Evolutionary conservation across 352 stramenopile species (phyloP).

Genomic region (Phytopythium sindhum): DNA sequence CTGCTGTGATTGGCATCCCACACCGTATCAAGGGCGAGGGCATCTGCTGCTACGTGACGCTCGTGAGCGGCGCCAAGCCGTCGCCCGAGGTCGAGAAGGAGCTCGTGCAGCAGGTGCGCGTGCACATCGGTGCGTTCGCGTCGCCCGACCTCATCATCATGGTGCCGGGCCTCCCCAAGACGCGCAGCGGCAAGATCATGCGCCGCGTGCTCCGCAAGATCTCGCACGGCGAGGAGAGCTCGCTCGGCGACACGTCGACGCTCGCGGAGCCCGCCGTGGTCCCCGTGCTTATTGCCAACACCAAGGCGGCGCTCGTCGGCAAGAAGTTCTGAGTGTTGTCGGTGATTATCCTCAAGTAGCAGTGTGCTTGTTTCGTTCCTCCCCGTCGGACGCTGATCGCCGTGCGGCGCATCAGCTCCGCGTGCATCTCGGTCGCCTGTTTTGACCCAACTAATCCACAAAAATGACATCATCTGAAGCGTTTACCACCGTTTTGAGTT

Average conservation of each 20-base stretch:
- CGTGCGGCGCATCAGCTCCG: neutral
- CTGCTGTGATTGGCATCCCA: conserved; percentile 93
- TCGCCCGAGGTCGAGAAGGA: conserved; percentile 54
- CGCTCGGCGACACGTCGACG: conserved; percentile 96
- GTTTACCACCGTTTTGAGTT: neutral
- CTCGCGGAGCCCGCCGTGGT: conserved; percentile 96
- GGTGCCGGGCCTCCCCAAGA: conserved; percentile 92
- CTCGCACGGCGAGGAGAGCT: conserved; percentile 91
- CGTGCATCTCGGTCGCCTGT: neutral
- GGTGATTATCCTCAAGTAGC: conserved; percentile 18
- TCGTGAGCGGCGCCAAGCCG: conserved; percentile 82
- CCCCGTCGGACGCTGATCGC: neutral
- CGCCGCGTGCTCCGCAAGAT: conserved; percentile 98
- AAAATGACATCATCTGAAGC: neutral
- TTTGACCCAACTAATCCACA: neutral
- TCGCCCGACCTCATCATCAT: conserved; percentile 96
- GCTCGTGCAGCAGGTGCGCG: conserved; percentile 84
- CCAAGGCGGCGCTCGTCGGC: conserved; percentile 61
- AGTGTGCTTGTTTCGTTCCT: conserved; percentile 12
- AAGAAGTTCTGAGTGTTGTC: conserved; percentile 50
- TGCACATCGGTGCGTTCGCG: conserved; percentile 95
- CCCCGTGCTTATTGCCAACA: conserved; percentile 88
- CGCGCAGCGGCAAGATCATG: conserved; percentile 98
- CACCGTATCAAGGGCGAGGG: conserved; percentile 97
- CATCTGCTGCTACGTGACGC: conserved; percentile 94